Evolutionary conservation across 176 grass and related monocot genomes (phyloP).

Genomic region (Coix lacrymajobi): DNA sequence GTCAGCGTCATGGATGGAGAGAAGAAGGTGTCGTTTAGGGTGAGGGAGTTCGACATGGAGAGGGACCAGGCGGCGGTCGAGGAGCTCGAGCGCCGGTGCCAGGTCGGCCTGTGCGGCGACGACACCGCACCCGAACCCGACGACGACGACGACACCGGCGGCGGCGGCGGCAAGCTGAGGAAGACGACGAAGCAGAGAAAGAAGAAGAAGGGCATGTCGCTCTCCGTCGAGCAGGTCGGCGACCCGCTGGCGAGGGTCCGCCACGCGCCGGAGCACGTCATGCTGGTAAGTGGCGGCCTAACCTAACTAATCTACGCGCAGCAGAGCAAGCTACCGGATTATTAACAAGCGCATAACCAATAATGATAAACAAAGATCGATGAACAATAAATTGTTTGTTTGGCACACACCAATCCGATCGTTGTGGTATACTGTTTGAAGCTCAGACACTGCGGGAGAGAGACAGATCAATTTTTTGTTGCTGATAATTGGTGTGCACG

Average conservation of each 20-base stretch:
- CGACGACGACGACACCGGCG: background rate
- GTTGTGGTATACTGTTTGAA: background rate
- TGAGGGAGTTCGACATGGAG: conserved; percentile 62
- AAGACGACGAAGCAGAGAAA: conserved; percentile 5
- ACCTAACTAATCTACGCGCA: background rate
- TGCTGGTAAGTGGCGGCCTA: conserved; percentile 43
- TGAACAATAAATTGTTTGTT: background rate
- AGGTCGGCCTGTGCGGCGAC: conserved; percentile 43
- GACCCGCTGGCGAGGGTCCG: conserved; percentile 56
- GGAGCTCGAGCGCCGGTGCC: conserved; percentile 54
- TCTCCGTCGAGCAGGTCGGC: conserved; percentile 51
- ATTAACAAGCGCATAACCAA: background rate
- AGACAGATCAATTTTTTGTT: background rate
- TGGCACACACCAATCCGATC: background rate
- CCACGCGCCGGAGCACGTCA: conserved; percentile 62
- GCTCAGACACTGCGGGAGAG: background rate
- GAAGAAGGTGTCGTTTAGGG: conserved; percentile 20
- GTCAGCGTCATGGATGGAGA: conserved; percentile 3
- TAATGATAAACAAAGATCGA: background rate
- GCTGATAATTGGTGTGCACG: background rate
- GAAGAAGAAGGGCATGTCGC: conserved; percentile 36
- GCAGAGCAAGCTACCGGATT: background rate
- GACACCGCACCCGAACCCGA: background rate
- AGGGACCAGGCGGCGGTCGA: conserved; percentile 44
- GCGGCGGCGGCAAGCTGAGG: background rate